Evolutionary conservation across 163 green algal genomes (phyloP), one percentile per base, ranked within the genome.

Genomic region (Chlorella variabilis): DNA sequence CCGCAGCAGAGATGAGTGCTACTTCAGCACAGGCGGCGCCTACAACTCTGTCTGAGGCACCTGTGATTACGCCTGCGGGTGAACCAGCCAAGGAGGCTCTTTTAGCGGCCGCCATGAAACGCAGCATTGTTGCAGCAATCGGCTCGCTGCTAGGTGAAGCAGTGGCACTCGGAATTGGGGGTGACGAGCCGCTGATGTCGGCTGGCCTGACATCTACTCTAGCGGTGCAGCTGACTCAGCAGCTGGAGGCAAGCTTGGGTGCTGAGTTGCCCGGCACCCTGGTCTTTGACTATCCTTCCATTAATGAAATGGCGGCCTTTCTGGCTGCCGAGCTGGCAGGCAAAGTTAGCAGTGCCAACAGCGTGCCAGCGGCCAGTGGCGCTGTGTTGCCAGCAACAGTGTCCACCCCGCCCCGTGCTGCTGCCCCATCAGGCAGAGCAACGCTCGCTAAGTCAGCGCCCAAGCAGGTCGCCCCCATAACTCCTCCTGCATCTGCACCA

Each of bases 281-380:
- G 66, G 88, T 90, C 25, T 88, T 88, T 76, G 84, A 88, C 79
- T 93, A 95, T 76, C 91, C 91, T 33, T 85, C 81, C n/a, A 66
- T 94, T n/a, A 36, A 58, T 11, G 85, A 90, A 8, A 89, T 95
- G 31, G 75, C 78, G 5, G 83, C 70, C 2, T 92, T 80, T 81
- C 68, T 92, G 27, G 66, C 71, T 34, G 45, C 33, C 51, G 77
- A 81, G 23, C 42, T 69, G 33, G 51, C 51, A 31, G 45, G 38
- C 20, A n/a, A n/a, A n/a, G n/a, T n/a, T n/a, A 23, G 48, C 34
- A 45, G 67, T 11, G 4, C 45, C 51, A 62, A 27, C 13, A 62
- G 51, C 21, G 15, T n/a, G 20, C 51, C 51, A 62, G 21, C 51
- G 9, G 51, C 15, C 59, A 38, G 29, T 18, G 29, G 27, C 59